These are phyloP conservation scores for Benincasa hispida DNA, from an alignment of 306 rosid species.

Conservation along the genomic window DNA sequence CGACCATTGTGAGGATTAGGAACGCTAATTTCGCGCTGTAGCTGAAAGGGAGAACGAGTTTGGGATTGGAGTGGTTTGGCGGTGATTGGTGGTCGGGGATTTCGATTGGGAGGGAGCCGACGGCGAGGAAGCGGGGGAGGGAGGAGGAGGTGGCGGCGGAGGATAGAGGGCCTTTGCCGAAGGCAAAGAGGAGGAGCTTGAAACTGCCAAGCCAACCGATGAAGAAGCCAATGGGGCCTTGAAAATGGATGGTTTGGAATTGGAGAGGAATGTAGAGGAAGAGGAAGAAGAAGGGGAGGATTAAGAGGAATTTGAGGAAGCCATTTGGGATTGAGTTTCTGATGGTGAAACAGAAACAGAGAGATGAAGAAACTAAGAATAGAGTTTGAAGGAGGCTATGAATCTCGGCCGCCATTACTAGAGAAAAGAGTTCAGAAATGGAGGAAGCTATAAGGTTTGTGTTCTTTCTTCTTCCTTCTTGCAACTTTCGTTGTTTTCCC, in stretches of 20 bases:
- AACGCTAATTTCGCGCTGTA: not conserved
- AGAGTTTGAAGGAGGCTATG: constrained; percentile 16
- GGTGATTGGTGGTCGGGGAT: constrained; percentile 14
- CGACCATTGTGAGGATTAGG: not conserved
- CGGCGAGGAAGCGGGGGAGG: constrained; percentile 27
- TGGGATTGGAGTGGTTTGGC: constrained; percentile 15
- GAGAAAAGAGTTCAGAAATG: not conserved
- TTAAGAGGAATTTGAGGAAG: not conserved
- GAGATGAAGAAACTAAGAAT: constrained; percentile 14
- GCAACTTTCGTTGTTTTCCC: not conserved
- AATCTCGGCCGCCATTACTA: constrained; percentile 21
- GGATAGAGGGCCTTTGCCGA: constrained; percentile 22
- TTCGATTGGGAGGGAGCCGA: constrained; percentile 62
- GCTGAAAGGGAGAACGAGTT: constrained; percentile 15
- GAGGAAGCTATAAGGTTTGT: not conserved
- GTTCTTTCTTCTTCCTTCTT: not conserved
- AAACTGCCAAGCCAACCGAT: constrained; percentile 31
- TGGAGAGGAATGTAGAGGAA: constrained; percentile 39
- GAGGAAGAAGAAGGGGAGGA: constrained; percentile 25
- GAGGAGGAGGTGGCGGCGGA: constrained; percentile 27
- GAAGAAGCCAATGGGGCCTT: constrained; percentile 21
- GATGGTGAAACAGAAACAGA: constrained; percentile 14
- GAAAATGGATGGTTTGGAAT: constrained; percentile 21
- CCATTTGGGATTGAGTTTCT: constrained; percentile 18
- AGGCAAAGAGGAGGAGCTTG: constrained; percentile 37